Evolutionary conservation across 495 filamentous ascomycete genomes (phyloP), one percentile per base, ranked within the genome.

Genomic region (Podospora pseudoanserina): DNA sequence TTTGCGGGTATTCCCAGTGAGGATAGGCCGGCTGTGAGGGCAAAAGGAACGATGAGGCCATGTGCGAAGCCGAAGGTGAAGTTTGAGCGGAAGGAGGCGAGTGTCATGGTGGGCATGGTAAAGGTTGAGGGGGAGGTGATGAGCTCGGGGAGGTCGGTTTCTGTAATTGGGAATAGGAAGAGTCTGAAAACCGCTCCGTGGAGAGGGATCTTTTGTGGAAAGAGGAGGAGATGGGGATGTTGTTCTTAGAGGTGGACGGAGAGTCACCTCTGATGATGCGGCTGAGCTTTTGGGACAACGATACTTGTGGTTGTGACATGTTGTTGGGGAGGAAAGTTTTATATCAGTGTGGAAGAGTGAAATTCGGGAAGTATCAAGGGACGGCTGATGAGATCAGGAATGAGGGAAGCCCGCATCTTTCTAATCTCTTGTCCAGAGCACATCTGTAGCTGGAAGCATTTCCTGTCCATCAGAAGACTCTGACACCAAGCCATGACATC

Each of bases 31-130:
- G 88, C 87, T 0, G 87, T 89, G 34, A 90, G 74, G 16, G 87
- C 87, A 69, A 90, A 90, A 4, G 88, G 87, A 5, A 89, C 88
- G 2, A 86, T 89, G 58, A 90, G 78, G 26, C 88, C 88, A 70
- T 90, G 87, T 1, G 86, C 84, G 63, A 90, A 84, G 4, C 88
- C 88, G 81, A 81, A 68, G 16, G 79, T 81, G 68, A 82, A 79
- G 67, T 82, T 73, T 68, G 77, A 72, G 65, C 81, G 77, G 70
- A 80, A 80, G 68, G 68, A 65, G 19, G 73, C 64, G 1, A 77
- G 54, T 20, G 61, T 16, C 4, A 63, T 34, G 32, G 15, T 63
- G 30, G 61, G 61, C n/a, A 49, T 49, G 9, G 9, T 3, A 11
- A 49, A 49, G 13, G 39, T 2, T 49, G 39, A 49, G 20, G 49